Evolutionary conservation across 352 stramenopile species (phyloP).

Genomic region (Pilasporangium apinafurcum): DNA sequence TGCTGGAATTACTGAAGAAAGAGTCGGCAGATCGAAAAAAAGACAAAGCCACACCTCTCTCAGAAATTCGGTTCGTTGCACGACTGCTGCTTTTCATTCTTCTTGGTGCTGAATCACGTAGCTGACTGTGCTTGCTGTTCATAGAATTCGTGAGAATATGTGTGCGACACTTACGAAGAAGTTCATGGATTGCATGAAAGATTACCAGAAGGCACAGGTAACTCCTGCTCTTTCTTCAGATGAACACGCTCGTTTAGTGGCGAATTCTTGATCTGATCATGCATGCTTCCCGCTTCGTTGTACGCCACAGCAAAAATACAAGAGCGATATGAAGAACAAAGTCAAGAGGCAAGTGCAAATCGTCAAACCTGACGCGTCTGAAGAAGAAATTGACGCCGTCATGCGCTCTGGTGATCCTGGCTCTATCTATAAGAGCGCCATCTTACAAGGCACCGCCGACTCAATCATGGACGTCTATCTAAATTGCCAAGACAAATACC

Average conservation of each 20-base stretch:
- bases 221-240: not conserved
- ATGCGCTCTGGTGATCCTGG: slow-evolving; percentile 87
- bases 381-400: slow-evolving; percentile 96
- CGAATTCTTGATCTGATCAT: too few species aligned
- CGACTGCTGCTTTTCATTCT: slow-evolving; percentile 1
- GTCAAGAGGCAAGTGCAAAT: slow-evolving; percentile 97
- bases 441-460: slow-evolving; percentile 69
- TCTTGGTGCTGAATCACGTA: not conserved
- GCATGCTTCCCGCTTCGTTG: not conserved
- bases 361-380: slow-evolving; percentile 96
- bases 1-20: slow-evolving; percentile 90
- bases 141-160: slow-evolving; percentile 95
- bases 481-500: slow-evolving; percentile 97
- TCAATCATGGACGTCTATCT: slow-evolving; percentile 90
- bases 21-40: slow-evolving; percentile 93
- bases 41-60: slow-evolving; percentile 75
- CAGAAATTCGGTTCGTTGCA: slow-evolving; percentile 40
- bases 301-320: slow-evolving; percentile 93
- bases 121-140: slow-evolving; percentile 1
- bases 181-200: slow-evolving; percentile 98
- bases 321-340: slow-evolving; percentile 97
- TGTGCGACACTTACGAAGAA: slow-evolving; percentile 96
- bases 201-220: slow-evolving; percentile 91
- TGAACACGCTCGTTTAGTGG: not conserved
- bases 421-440: slow-evolving; percentile 82